A percentile compares a stretch with the other conserved stretches of the same genome.
Evolutionary conservation across 495 filamentous ascomycete genomes (phyloP).

Genomic region (Xylaria scruposa): DNA sequence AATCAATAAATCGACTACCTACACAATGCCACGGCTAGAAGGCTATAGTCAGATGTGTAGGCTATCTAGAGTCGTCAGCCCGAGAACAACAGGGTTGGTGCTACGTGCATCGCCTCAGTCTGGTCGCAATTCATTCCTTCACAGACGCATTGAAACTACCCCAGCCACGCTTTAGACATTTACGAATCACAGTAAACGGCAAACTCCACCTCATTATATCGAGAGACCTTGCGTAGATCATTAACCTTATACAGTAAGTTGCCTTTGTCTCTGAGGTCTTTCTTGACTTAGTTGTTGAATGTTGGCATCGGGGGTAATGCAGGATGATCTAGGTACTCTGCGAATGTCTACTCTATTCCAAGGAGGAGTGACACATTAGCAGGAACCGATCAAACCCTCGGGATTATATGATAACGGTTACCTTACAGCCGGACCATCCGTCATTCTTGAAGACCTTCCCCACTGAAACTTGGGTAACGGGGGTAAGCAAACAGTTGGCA

Average conservation of each 20-base stretch:
- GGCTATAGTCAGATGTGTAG: constrained; percentile 18
- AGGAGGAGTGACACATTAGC: constrained; percentile 14
- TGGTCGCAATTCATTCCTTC: constrained; percentile 22
- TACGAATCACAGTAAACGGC: constrained; percentile 16
- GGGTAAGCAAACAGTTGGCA: constrained; percentile 23
- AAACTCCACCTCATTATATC: constrained; percentile 10
- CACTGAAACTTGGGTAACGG: constrained; percentile 12
- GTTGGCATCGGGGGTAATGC: not conserved
- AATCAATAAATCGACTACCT: constrained; percentile 12
- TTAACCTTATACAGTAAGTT: constrained; percentile 3
- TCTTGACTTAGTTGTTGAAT: constrained; percentile 8
- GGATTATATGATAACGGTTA: constrained; percentile 13
- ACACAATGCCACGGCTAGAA: not conserved
- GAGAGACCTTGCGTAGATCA: constrained; percentile 26
- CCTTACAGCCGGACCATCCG: constrained; percentile 13
- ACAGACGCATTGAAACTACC: constrained; percentile 18
- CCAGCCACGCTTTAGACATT: constrained; percentile 2
- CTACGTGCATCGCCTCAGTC: constrained; percentile 23
- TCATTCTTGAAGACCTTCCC: constrained; percentile 12
- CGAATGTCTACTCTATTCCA: not conserved
- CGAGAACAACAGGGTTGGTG: constrained; percentile 23
- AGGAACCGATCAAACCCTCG: constrained; percentile 17
- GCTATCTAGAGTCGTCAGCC: constrained; percentile 9
- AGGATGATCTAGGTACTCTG: not conserved
- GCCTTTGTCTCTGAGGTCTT: not conserved